A percentile compares a stretch with the other conserved stretches of the same genome.
Conservation (phyloP, 108 stramenopile species). For the Pseudonitzschia multiseries region DNA sequence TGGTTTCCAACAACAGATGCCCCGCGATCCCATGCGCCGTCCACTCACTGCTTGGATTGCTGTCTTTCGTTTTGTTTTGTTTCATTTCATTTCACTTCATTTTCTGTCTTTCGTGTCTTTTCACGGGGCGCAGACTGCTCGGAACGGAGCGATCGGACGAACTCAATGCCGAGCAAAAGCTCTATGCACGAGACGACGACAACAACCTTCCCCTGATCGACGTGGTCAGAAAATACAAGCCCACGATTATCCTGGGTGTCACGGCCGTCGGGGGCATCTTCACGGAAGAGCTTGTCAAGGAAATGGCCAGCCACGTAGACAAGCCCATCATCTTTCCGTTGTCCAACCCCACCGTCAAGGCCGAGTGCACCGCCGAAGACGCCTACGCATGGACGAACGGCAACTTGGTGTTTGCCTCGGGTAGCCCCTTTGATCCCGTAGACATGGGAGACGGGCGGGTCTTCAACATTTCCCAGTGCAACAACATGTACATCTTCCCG, state of each 20-base stretch:
- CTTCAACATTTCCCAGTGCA: constrained; percentile 90
- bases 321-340: constrained; percentile 96
- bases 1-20: background rate
- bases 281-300: constrained; percentile 54
- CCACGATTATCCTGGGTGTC: constrained; percentile 92
- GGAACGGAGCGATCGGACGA: constrained; percentile 58
- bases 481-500: constrained; percentile 84
- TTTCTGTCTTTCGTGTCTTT: background rate
- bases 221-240: constrained; percentile 81
- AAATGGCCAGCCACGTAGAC: constrained; percentile 77
- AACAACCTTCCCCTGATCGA: constrained; percentile 64
- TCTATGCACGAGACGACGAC: constrained; percentile 71
- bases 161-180: constrained; percentile 63
- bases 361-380: constrained; percentile 96
- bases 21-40: background rate
- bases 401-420: constrained; percentile 89
- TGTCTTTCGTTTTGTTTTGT: background rate
- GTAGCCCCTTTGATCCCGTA: constrained; percentile 96
- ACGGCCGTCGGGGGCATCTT: constrained; percentile 88
- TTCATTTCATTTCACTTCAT: too few relatives aligned
- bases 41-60: too few relatives aligned
- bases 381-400: constrained; percentile 97
- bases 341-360: constrained; percentile 95
- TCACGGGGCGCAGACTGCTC: constrained; percentile 43
- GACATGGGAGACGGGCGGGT: constrained; percentile 62